phyloP scores from a whole-genome alignment of 2,329 filamentous ascomycete species.

The Xylaria sp. region DNA sequence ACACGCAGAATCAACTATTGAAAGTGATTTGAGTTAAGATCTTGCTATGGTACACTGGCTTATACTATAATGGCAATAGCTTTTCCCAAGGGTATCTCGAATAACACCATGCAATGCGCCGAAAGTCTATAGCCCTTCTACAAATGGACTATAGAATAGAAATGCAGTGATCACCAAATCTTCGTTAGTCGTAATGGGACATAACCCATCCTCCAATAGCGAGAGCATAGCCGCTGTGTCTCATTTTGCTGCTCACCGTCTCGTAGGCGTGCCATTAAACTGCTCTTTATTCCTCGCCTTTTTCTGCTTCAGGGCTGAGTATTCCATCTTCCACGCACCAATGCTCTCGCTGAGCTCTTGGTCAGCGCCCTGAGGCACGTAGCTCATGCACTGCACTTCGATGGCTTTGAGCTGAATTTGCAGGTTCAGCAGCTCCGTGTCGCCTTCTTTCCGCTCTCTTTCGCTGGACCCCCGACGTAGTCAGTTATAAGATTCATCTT shows the following conservation, averaged over 20 bases:
- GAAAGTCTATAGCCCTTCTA: background rate
- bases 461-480: conserved; percentile 55
- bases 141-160: background rate
- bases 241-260: conserved; percentile 18
- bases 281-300: conserved; percentile 49
- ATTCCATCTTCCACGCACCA: conserved; percentile 70
- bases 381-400: conserved; percentile 65
- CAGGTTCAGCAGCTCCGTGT: conserved; percentile 70
- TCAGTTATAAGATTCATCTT: conserved; percentile 20
- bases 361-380: conserved; percentile 62
- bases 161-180: conserved; percentile 17
- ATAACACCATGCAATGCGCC: conserved; percentile 20
- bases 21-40: background rate
- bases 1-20: background rate
- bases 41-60: background rate
- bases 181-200: conserved; percentile 22
- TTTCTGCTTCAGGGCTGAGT: conserved; percentile 62
- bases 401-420: conserved; percentile 71
- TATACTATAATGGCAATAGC: background rate
- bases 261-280: conserved; percentile 34
- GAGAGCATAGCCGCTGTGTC: background rate
- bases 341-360: conserved; percentile 69
- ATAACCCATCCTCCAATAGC: background rate
- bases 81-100: conserved; percentile 33
- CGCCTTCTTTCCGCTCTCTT: conserved; percentile 65